Evolutionary conservation across 2,329 filamentous ascomycete species (phyloP).

Genomic region (Emmonsiellopsis sp.): DNA sequence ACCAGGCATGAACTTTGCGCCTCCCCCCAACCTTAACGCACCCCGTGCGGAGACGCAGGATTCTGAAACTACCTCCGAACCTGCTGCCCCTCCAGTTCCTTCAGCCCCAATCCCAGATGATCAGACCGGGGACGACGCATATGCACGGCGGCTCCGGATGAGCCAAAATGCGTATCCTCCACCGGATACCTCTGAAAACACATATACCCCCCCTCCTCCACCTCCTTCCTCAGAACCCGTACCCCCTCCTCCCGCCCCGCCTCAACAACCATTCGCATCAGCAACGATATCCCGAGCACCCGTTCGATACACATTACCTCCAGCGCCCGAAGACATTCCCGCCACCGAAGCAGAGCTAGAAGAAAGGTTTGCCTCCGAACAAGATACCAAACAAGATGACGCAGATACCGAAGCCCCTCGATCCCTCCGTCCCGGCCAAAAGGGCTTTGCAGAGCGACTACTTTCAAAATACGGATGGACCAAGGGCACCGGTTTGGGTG

Average conservation of each 20-base stretch:
- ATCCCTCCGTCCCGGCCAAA: slow-evolving; percentile 65
- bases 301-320: slow-evolving; percentile 58
- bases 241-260: slow-evolving; percentile 29
- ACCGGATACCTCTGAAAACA: slow-evolving; percentile 16
- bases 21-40: slow-evolving; percentile 38
- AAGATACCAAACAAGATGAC: slow-evolving; percentile 25
- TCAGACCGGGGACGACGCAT: slow-evolving; percentile 60
- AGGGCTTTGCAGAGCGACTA: slow-evolving; percentile 75
- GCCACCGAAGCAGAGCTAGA: slow-evolving; percentile 46
- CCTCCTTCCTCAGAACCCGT: slow-evolving; percentile 20
- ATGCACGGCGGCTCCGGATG: slow-evolving; percentile 53
- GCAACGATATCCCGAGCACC: slow-evolving; percentile 68
- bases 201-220: slow-evolving; percentile 22
- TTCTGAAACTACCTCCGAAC: slow-evolving; percentile 9
- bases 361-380: slow-evolving; percentile 33
- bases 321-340: slow-evolving; percentile 43
- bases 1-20: slow-evolving; percentile 42
- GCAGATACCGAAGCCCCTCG: slow-evolving; percentile 36
- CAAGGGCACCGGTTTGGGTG: slow-evolving; percentile 78
- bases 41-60: slow-evolving; percentile 20
- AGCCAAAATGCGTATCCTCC: slow-evolving; percentile 32
- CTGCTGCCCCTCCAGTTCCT: slow-evolving; percentile 23
- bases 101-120: slow-evolving; percentile 46
- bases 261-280: slow-evolving; percentile 31
- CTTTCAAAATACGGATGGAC: slow-evolving; percentile 94